Conservation (phyloP, 768 basidiomycete species). For the Trametes sanguinea region DNA sequence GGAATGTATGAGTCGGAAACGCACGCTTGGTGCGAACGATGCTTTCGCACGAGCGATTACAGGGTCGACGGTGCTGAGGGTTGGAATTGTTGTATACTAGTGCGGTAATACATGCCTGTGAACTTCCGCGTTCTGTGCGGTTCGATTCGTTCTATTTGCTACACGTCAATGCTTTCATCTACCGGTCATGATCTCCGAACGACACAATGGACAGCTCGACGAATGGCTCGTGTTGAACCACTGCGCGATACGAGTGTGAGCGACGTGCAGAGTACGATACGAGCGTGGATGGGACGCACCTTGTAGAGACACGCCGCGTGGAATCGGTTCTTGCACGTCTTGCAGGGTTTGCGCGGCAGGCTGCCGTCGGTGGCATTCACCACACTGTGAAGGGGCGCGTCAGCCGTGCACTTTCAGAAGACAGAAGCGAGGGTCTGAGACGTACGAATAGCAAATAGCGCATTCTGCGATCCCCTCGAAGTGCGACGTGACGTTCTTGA, state of each 20-base stretch:
- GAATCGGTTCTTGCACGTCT: constrained; percentile 93
- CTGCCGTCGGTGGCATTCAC: constrained; percentile 88
- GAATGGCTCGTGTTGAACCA: constrained; percentile 92
- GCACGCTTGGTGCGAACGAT: constrained; percentile 1
- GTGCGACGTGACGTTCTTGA: constrained; percentile 89
- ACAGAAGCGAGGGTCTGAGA: constrained; percentile 4
- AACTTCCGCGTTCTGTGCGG: background rate
- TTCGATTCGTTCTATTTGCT: background rate
- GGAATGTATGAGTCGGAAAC: constrained; percentile 38
- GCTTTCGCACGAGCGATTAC: background rate
- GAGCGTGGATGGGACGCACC: constrained; percentile 39
- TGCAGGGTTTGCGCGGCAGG: constrained; percentile 88
- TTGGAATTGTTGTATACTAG: background rate
- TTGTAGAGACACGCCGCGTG: constrained; percentile 92
- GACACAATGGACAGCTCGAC: constrained; percentile 88
- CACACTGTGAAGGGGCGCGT: constrained; percentile 52
- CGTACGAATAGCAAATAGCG: constrained; percentile 93
- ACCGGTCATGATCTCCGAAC: constrained; percentile 67
- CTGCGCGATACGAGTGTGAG: constrained; percentile 39
- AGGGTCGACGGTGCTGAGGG: background rate
- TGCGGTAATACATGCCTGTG: constrained; percentile 5
- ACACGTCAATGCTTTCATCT: background rate
- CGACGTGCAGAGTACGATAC: background rate
- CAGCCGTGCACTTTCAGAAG: background rate
- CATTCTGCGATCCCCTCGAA: constrained; percentile 97